Percentiles rank a stretch among this genome's conserved stretches.
Evolutionary conservation across 768 basidiomycete genomes (phyloP).

Genomic region (Termitomyces sp.): DNA sequence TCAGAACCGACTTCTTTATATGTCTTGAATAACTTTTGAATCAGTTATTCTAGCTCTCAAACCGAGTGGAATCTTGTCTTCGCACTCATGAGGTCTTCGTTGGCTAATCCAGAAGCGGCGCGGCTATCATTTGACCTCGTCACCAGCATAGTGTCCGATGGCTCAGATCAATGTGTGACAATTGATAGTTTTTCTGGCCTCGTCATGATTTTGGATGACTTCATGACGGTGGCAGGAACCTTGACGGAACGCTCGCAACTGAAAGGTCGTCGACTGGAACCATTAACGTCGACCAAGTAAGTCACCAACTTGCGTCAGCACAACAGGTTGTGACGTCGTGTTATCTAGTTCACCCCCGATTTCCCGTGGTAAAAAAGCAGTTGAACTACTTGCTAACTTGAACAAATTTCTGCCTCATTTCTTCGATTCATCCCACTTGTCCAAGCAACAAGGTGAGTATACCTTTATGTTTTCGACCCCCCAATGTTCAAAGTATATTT

Average conservation of each 20-base stretch:
- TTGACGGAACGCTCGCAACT: slow-evolving; percentile 53
- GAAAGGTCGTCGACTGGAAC: slow-evolving; percentile 44
- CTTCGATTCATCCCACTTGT: slow-evolving; percentile 40
- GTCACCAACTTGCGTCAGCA: slow-evolving; percentile 8
- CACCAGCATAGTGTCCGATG: slow-evolving; percentile 55
- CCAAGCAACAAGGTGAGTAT: slow-evolving; percentile 34
- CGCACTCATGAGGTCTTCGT: slow-evolving; percentile 79
- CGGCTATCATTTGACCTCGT: slow-evolving; percentile 80
- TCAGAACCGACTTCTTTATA: slow-evolving; percentile 16
- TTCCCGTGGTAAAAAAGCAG: slow-evolving; percentile 74
- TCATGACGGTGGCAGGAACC: slow-evolving; percentile 66
- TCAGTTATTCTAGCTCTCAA: slow-evolving; percentile 50
- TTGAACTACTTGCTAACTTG: slow-evolving; percentile 75
- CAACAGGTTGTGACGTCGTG: neutral
- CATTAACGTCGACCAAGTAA: slow-evolving; percentile 47
- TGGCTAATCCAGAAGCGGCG: slow-evolving; percentile 82
- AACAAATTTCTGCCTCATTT: slow-evolving; percentile 60
- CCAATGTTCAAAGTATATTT: slow-evolving; percentile 3
- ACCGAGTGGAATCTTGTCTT: slow-evolving; percentile 97
- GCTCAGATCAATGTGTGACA: slow-evolving; percentile 54
- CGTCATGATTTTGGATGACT: slow-evolving; percentile 79
- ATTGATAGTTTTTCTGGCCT: slow-evolving; percentile 79
- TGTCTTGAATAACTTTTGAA: neutral
- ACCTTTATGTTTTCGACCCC: neutral
- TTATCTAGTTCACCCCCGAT: slow-evolving; percentile 61